phyloP scores from a whole-genome alignment of 805 yeast species.

The Hermanozyma aechmeae region DNA sequence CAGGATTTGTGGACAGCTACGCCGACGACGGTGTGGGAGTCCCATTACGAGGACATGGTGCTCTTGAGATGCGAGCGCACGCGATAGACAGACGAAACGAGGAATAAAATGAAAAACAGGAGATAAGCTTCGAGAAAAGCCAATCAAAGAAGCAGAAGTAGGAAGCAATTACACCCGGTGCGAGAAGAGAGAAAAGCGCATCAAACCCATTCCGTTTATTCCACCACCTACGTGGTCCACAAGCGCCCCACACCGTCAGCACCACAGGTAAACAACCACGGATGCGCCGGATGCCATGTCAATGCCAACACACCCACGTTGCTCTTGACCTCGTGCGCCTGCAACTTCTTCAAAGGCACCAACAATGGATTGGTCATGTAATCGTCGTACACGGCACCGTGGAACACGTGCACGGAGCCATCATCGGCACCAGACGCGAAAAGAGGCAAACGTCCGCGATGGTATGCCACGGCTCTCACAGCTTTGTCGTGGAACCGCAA shows the following conservation, averaged over 20 bases:
- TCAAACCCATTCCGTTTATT: too few relatives aligned
- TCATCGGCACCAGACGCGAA: constrained; percentile 95
- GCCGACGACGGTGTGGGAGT: constrained; percentile 15
- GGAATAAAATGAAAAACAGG: too few relatives aligned
- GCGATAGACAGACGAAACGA: too few relatives aligned
- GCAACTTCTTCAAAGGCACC: constrained; percentile 89
- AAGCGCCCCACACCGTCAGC: constrained; percentile 93
- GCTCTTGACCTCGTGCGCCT: constrained; percentile 75
- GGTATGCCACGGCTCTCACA: constrained; percentile 81
- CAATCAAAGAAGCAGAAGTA: too few relatives aligned
- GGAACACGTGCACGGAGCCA: constrained; percentile 89
- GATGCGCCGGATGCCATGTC: constrained; percentile 96
- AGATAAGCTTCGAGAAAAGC: too few relatives aligned
- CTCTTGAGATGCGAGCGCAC: constrained; percentile 8
- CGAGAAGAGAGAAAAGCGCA: too few relatives aligned
- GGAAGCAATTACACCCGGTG: too few relatives aligned
- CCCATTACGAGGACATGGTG: constrained; percentile 12
- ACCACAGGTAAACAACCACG: constrained; percentile 96
- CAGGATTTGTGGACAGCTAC: constrained; percentile 15
- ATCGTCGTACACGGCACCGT: constrained; percentile 92
- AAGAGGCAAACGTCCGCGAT: constrained; percentile 74
- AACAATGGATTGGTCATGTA: constrained; percentile 90
- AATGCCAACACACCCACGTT: constrained; percentile 82
- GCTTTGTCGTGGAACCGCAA: constrained; percentile 93
- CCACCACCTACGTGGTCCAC: constrained; percentile 63